Evolutionary conservation across 2,329 filamentous ascomycete species (phyloP), one percentile per base, ranked within the genome.

Genomic region (Scleromitrula shiraiana): DNA sequence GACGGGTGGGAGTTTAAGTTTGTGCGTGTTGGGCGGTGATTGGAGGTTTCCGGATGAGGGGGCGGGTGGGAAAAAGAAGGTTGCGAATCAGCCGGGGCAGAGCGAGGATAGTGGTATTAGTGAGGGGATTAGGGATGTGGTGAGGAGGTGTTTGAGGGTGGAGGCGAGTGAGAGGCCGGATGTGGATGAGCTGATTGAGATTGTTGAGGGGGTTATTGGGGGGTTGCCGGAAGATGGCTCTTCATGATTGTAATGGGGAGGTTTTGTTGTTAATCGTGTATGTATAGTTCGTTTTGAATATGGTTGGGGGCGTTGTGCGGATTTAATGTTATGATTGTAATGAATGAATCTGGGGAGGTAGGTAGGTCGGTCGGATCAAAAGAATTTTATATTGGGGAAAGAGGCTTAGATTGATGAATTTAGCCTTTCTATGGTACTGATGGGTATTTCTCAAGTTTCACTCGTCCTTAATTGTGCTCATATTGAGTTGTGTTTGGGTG

Each of bases 41-140:
- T 98, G 93, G 91, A 77, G 89, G 43, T 98, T 97, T 67, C 93
- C 93, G 0, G 90, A 95, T 59, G 90, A 96, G 64, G 82, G 83
- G 0, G 77, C 78, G 4, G 74, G 74, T 36, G 78, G 77, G 14
- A 62, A 63, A 55, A 65, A 58, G 65, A 68, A 51, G 60, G 63
- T 52, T 46, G 61, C 44, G 46, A 65, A 57, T 38, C 61, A 62
- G 55, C 53, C 56, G 4, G 59, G 58, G 19, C 61, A 62, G 50
- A 60, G 50, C 32, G 59, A 64, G 35, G 59, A 63, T 50, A 63
- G 73, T 19, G 69, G 66, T 1, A 90, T 96, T 50, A 90, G 85
- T 56, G 87, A 91, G 43, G 75, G 79, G 2, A 88, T 96, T 38
- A 85, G 91, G 65, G 84, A 95, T 51, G 78, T 98, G 10, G 91